A percentile compares a stretch with the other conserved stretches of the same genome.
These are phyloP conservation scores for Zygosaccharomyces gambellarensis DNA, from an alignment of 805 yeast genomes.

Conservation along the genomic window DNA sequence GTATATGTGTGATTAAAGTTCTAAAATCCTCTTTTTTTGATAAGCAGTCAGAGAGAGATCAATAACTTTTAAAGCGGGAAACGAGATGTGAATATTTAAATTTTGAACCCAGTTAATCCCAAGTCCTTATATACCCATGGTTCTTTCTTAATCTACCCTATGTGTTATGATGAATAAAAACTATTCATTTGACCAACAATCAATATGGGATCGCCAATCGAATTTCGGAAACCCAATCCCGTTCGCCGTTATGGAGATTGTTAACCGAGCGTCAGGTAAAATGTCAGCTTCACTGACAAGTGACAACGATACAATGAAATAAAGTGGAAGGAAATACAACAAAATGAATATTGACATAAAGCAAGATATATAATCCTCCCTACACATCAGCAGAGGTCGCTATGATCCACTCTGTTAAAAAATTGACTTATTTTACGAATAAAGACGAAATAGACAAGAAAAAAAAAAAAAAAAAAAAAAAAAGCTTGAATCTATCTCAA, in stretches of 20 bases:
- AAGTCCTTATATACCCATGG: neutral
- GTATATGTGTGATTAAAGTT: neutral
- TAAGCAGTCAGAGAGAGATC: neutral
- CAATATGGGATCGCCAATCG: neutral
- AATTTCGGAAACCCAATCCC: constrained; percentile 4
- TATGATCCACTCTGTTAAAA: too few relatives aligned
- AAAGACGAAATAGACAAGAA: neutral
- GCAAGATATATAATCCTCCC: too few relatives aligned
- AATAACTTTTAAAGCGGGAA: neutral
- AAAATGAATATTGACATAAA: too few relatives aligned
- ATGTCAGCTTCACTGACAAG: neutral
- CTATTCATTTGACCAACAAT: neutral
- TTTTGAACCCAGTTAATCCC: neutral
- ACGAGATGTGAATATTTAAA: neutral
- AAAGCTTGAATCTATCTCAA: neutral
- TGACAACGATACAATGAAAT: neutral
- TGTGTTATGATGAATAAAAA: neutral
- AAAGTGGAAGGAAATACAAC: too few relatives aligned
- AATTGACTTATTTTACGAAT: too few relatives aligned
- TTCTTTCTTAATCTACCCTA: neutral
- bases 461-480: neutral
- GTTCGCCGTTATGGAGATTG: constrained; percentile 2
- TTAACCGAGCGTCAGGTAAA: constrained; percentile 3
- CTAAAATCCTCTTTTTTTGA: neutral
- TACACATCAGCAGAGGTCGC: too few relatives aligned